Evolutionary conservation across 441 rosid genomes (phyloP).

Genomic region (Aquilaria agallochum): DNA sequence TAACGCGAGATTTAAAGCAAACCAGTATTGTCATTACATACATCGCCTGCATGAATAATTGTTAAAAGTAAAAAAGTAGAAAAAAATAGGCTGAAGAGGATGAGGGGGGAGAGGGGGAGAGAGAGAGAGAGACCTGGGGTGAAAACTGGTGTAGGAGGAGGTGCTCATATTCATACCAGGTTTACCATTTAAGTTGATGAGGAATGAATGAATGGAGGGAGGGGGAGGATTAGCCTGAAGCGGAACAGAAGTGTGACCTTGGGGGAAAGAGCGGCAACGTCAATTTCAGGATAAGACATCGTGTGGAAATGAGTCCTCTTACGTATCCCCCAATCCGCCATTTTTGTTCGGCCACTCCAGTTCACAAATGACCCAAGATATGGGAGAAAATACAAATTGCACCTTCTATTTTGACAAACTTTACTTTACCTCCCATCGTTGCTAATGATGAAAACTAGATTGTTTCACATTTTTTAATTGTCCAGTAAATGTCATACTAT

Average conservation of each 20-base stretch:
- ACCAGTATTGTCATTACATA: too few species aligned
- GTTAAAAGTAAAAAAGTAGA: not conserved
- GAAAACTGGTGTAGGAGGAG: not conserved
- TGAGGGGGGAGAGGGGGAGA: not conserved
- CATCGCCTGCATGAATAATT: too few species aligned
- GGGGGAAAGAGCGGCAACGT: slow-evolving; percentile 24
- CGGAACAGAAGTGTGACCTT: not conserved
- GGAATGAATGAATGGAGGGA: slow-evolving; percentile 1
- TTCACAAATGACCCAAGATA: too few species aligned
- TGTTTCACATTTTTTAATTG: too few species aligned
- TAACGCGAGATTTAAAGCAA: not conserved
- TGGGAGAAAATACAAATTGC: too few species aligned
- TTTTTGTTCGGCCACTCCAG: too few species aligned
- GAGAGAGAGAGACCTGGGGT: slow-evolving; percentile 7
- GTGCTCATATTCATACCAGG: slow-evolving; percentile 18
- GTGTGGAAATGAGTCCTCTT: slow-evolving; percentile 40
- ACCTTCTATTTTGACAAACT: too few species aligned
- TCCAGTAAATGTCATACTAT: too few species aligned
- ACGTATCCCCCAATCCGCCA: slow-evolving; percentile 25
- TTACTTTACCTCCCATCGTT: too few species aligned
- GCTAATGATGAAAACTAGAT: too few species aligned
- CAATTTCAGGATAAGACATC: slow-evolving; percentile 35
- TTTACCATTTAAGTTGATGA: not conserved
- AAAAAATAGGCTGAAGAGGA: not conserved
- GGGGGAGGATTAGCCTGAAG: not conserved